Conservation (phyloP, 2,329 filamentous ascomycete species). For the Madurella mycetomatis region DNA sequence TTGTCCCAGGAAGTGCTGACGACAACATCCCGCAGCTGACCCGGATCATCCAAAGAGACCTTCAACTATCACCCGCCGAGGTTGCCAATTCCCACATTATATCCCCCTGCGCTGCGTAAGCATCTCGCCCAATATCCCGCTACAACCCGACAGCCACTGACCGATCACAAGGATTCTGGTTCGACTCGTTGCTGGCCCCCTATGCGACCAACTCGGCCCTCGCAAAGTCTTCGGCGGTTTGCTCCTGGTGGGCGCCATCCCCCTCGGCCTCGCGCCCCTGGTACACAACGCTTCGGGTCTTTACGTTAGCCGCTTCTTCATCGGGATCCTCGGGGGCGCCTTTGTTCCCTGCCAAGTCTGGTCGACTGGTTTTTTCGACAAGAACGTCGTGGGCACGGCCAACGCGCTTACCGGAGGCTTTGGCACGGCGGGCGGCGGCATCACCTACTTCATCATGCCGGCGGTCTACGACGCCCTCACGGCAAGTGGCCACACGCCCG, state of each 20-base stretch:
- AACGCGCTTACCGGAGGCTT: constrained; percentile 81
- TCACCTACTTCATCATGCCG: constrained; percentile 93
- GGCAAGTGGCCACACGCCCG: constrained; percentile 52
- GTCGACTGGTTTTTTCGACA: constrained; percentile 90
- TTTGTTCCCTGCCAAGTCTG: constrained; percentile 90
- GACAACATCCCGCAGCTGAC: constrained; percentile 45
- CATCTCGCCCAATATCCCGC: constrained; percentile 6
- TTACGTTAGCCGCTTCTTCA: constrained; percentile 72
- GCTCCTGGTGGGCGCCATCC: constrained; percentile 73
- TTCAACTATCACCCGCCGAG: constrained; percentile 64
- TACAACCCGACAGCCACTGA: constrained; percentile 1
- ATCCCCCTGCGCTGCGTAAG: constrained; percentile 65
- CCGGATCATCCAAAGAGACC: constrained; percentile 74
- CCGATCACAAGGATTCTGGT: constrained; percentile 58
- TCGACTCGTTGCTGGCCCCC: constrained; percentile 70
- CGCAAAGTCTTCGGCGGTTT: constrained; percentile 73
- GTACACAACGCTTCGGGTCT: constrained; percentile 64
- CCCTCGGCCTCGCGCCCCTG: constrained; percentile 75
- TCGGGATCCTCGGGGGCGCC: constrained; percentile 71
- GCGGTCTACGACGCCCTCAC: constrained; percentile 78
- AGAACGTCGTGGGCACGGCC: constrained; percentile 83
- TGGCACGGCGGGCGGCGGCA: constrained; percentile 83
- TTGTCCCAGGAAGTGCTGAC: neutral
- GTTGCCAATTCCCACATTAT: constrained; percentile 89
- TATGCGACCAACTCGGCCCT: constrained; percentile 82